Conservation (phyloP, 2,329 filamentous ascomycete species). For the Acrocalymma vagum region DNA sequence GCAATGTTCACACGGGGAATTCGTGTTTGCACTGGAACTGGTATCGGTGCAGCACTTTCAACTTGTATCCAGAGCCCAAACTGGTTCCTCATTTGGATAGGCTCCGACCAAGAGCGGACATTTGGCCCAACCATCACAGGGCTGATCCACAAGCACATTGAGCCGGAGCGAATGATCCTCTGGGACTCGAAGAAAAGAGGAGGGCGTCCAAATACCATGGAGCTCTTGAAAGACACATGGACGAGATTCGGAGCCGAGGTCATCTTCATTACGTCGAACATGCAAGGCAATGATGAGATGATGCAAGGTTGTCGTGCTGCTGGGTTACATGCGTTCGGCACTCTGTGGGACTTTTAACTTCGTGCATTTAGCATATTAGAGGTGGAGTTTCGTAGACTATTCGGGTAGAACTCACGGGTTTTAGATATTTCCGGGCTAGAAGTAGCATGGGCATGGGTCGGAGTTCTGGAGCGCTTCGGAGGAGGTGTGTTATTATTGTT, state of each 20-base stretch:
- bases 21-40: constrained; percentile 45
- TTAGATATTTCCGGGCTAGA: no score
- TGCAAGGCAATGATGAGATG: constrained; percentile 48
- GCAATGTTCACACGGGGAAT: constrained; percentile 47
- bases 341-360: constrained; percentile 43
- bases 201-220: constrained; percentile 42
- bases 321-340: constrained; percentile 45
- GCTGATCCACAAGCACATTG: constrained; percentile 41
- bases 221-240: constrained; percentile 44
- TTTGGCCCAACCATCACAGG: constrained; percentile 44
- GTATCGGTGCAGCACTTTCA: constrained; percentile 44
- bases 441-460: no score
- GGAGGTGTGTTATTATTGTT: no score
- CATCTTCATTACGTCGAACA: constrained; percentile 47
- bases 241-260: constrained; percentile 42
- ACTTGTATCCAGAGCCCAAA: constrained; percentile 45
- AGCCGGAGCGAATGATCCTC: constrained; percentile 46
- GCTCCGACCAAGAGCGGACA: constrained; percentile 44
- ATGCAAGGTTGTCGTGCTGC: constrained; percentile 43
- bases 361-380: neutral
- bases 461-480: no score
- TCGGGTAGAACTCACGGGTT: no score
- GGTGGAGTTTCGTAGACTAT: no score
- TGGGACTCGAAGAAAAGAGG: constrained; percentile 48
- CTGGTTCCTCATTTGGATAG: constrained; percentile 49